A percentile compares a stretch with the other conserved stretches of the same genome.
Evolutionary conservation across 2,329 filamentous ascomycete genomes (phyloP).

Genomic region (Beauveria asiatica): DNA sequence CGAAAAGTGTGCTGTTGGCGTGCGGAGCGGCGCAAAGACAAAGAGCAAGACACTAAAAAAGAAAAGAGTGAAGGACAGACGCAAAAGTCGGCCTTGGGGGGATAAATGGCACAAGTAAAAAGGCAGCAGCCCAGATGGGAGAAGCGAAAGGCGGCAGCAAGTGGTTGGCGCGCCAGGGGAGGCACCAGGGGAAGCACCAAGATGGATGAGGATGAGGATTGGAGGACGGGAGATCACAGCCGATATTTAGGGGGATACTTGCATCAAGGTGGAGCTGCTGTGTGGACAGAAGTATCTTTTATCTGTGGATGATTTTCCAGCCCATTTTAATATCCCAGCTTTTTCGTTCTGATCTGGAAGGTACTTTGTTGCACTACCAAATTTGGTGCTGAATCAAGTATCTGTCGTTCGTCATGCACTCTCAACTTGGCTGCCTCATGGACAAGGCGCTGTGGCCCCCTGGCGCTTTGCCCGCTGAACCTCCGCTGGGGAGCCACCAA

Average conservation of each 20-base stretch:
- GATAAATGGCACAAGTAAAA: neutral
- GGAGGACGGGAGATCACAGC: neutral
- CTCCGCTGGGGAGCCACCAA: neutral
- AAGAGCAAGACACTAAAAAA: neutral
- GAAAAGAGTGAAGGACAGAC: neutral
- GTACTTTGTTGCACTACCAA: neutral
- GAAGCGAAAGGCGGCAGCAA: neutral
- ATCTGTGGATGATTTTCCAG: neutral
- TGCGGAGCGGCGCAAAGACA: neutral
- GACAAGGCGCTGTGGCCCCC: neutral
- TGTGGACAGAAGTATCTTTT: neutral
- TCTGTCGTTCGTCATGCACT: too few species aligned
- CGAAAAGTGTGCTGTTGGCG: neutral
- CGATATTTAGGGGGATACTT: neutral
- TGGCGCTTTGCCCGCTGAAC: neutral
- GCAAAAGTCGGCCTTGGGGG: neutral
- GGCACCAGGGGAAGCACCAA: neutral
- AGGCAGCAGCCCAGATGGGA: neutral
- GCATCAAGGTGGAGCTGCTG: neutral
- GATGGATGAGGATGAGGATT: neutral
- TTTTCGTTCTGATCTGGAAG: neutral
- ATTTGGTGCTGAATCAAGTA: neutral
- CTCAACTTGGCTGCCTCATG: neutral
- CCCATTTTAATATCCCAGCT: too few species aligned
- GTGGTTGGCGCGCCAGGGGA: neutral